A percentile compares a stretch with the other conserved stretches of the same genome.
These are phyloP conservation scores for Debaryomyces prosopidis DNA, from an alignment of 805 yeast genomes.

Conservation along the genomic window DNA sequence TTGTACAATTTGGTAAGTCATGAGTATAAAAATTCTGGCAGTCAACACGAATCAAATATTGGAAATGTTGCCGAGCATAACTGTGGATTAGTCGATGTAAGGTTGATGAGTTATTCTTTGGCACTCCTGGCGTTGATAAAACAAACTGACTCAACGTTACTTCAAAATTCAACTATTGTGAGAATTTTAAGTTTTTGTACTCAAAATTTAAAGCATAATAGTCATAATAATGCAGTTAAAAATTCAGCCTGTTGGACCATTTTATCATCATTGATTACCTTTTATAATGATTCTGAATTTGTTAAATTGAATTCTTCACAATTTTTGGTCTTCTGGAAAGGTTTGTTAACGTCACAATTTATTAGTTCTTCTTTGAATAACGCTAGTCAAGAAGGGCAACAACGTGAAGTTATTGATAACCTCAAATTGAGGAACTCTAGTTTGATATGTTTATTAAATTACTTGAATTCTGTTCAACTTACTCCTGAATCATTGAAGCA, in stretches of 20 bases:
- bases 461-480: constrained; percentile 35
- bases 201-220: constrained; percentile 41
- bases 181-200: constrained; percentile 47
- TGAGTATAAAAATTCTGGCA: constrained; percentile 23
- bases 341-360: constrained; percentile 43
- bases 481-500: constrained; percentile 43
- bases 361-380: constrained; percentile 22
- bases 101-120: constrained; percentile 33
- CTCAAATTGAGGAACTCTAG: constrained; percentile 38
- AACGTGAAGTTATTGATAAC: constrained; percentile 31
- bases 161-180: constrained; percentile 42
- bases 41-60: constrained; percentile 6
- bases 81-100: constrained; percentile 17
- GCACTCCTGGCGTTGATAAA: constrained; percentile 36
- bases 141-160: constrained; percentile 31
- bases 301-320: constrained; percentile 46
- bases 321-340: constrained; percentile 45
- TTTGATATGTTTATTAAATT: constrained; percentile 40
- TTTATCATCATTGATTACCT: constrained; percentile 40
- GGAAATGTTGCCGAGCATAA: constrained; percentile 18
- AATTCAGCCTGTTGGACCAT: constrained; percentile 43
- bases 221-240: constrained; percentile 20
- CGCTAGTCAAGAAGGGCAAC: constrained; percentile 17
- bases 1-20: constrained; percentile 30
- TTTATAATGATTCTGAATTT: constrained; percentile 41